Percentiles rank a stretch among this genome's conserved stretches.
phyloP scores from a whole-genome alignment of 83 land plant genomes.

The Picea engelmannii region DNA sequence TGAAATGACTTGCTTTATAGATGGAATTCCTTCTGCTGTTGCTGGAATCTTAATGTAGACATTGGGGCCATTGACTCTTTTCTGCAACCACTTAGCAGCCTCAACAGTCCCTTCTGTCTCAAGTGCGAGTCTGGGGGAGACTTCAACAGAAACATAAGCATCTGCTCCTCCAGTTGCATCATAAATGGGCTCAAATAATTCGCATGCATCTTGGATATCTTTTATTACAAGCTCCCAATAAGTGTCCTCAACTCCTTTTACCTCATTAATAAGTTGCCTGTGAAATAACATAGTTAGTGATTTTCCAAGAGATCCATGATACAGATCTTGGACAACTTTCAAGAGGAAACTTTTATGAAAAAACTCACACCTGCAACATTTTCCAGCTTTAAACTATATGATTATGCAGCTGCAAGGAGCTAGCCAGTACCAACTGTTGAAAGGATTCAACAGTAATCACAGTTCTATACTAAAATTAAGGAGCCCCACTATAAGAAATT shows the following conservation, averaged over 20 bases:
- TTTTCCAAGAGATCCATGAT: background rate
- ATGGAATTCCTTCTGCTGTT: slow-evolving; percentile 84
- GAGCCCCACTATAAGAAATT: background rate
- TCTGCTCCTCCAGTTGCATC: slow-evolving; percentile 82
- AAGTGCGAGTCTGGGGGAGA: slow-evolving; percentile 89
- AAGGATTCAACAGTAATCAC: too few relatives aligned
- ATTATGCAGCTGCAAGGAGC: background rate
- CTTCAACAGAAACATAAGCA: slow-evolving; percentile 97
- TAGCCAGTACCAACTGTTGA: too few relatives aligned
- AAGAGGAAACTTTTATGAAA: background rate
- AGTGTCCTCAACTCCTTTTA: slow-evolving; percentile 78
- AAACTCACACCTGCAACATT: background rate
- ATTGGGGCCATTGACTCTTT: slow-evolving; percentile 76
- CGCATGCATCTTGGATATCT: slow-evolving; percentile 98
- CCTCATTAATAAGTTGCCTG: slow-evolving; percentile 80
- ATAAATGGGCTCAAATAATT: slow-evolving; percentile 79
- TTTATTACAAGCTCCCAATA: slow-evolving; percentile 95
- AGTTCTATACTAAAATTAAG: background rate
- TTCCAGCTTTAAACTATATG: background rate
- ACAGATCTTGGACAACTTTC: background rate
- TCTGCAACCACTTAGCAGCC: slow-evolving; percentile 92
- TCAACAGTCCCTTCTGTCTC: slow-evolving; percentile 84
- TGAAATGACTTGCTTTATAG: slow-evolving; percentile 76
- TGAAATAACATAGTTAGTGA: background rate
- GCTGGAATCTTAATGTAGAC: slow-evolving; percentile 97